Evolutionary conservation across 2,329 filamentous ascomycete genomes (phyloP).

Genomic region (Aureobasidium zeae): DNA sequence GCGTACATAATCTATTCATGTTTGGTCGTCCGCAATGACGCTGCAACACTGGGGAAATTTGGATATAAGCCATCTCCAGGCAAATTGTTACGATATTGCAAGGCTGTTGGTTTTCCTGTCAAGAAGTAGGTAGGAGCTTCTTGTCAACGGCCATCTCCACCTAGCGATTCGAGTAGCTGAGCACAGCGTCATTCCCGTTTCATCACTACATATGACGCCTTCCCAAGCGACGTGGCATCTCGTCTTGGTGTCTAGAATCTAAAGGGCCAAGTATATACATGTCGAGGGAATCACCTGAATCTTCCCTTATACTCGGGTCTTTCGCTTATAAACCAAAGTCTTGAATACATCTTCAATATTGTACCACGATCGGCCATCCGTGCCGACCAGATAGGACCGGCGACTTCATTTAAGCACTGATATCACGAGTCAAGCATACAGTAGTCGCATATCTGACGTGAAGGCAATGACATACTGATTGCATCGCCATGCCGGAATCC

Average conservation of each 20-base stretch:
- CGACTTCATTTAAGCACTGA: not conserved
- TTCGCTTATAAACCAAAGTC: too few relatives aligned
- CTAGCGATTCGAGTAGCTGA: not conserved
- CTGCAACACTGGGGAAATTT: slow-evolving; percentile 2
- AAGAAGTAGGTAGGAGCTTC: slow-evolving; percentile 5
- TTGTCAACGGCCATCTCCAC: slow-evolving; percentile 9
- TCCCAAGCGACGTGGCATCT: not conserved
- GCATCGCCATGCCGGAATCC: not conserved
- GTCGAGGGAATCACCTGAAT: too few relatives aligned
- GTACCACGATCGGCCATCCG: not conserved
- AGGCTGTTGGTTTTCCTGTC: not conserved
- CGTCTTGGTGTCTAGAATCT: not conserved
- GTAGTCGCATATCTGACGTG: not conserved
- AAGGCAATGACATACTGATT: slow-evolving; percentile 6
- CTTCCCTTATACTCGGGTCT: too few relatives aligned
- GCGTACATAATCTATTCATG: slow-evolving; percentile 5
- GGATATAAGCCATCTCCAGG: not conserved
- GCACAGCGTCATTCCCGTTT: slow-evolving; percentile 11
- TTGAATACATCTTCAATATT: too few relatives aligned
- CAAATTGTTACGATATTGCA: too few relatives aligned
- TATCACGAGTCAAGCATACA: not conserved
- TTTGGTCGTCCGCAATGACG: slow-evolving; percentile 12
- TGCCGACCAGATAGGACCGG: not conserved
- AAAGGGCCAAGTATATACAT: not conserved
- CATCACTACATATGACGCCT: not conserved